Evolutionary conservation across 495 filamentous ascomycete genomes (phyloP), one percentile per base, ranked within the genome.

Genomic region (Aspergillus heteromorphus): DNA sequence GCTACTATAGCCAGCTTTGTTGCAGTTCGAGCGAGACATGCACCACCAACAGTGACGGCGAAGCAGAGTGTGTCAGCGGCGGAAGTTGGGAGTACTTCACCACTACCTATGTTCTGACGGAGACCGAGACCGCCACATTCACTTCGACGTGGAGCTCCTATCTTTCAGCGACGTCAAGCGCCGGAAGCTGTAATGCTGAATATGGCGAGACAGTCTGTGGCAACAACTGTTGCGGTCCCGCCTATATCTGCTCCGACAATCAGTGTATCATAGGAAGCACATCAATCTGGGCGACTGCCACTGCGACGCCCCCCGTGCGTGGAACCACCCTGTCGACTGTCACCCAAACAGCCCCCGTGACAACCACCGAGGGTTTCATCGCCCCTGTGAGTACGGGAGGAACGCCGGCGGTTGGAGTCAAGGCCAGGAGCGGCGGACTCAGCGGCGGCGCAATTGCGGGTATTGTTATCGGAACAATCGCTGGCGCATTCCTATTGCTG

Each of bases 361-460:
- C 83, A 16, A 81, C 80, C 11, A 87, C 84, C 0, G 70, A 83
- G 20, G 77, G 73, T 16, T 87, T 84, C 66, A 66, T 72, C 38
- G 73, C 82, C 4, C 81, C 84, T 2, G 75, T 84, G 0, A 69
- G 73, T 21, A 83, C 83, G 25, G 75, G 77, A 20, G 74, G 70
- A 17, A 70, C 73, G 3, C 65, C 74, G 0, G 68, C 79, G 29
- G 74, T 67, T 69, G 80, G 69, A 53, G 73, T 63, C 1, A 65
- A 72, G n/a, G 67, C 71, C 17, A 51, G 66, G 36, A 66, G 76
- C 53, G 73, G 78, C 48, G 80, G 81, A 50, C 75, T 96, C 43
- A 90, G 86, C 63, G 83, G 81, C 47, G 91, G 91, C 54, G 91
- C 91, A 20, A 96, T 96, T 61, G 91, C 91, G n/a, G 91, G 91